Evolutionary conservation across 2,329 filamentous ascomycete species (phyloP), one percentile per base, ranked within the genome.

Genomic region (Periconia digitata): DNA sequence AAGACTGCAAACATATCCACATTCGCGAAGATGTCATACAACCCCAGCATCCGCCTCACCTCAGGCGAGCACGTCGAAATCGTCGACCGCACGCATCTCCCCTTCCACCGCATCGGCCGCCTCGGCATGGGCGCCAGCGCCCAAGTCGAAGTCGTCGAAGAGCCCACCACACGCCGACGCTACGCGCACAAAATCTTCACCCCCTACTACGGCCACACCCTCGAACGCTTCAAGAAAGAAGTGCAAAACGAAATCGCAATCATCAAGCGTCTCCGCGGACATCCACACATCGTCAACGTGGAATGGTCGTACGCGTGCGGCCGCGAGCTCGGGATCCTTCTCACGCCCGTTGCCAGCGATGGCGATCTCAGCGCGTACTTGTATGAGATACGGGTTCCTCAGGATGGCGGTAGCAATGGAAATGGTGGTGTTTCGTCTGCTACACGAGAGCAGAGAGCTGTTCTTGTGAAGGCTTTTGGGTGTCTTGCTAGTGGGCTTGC

Each of bases 301-400:
- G 54, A 51, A 23, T 54, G 50, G 3, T 55, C 58, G 10, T 57
- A 57, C 23, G 42, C 43, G 16, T 22, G 41, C 5, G 34, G 44
- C 12, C 37, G 38, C 8, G 43, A 54, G 16, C 13, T 56, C 3
- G 49, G 44, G 6, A 13, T 61, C n/a, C 56, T 56, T 27, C 45
- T 62, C 16, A 37, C 51, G 12, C 61, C 41, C 47, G 56, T 58
- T 2, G 56, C 60, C 8, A 40, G 56, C 20, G 49, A 56, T 8
- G 55, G 55, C 3, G 51, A 67, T 36, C 41, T 67, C 3, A 50
- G 41, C 8, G 47, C 16, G 6, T 51, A 64, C 10, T 49, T 66
- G 5, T 21, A 56, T 15, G 16, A 24, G 6, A 18, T 46, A n/a
- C n/a, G n/a, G n/a, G n/a, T n/a, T n/a, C n/a, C n/a, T 12, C 27